phyloP scores from a whole-genome alignment of 108 stramenopile genomes.

The Epipyxis sp. region DNA sequence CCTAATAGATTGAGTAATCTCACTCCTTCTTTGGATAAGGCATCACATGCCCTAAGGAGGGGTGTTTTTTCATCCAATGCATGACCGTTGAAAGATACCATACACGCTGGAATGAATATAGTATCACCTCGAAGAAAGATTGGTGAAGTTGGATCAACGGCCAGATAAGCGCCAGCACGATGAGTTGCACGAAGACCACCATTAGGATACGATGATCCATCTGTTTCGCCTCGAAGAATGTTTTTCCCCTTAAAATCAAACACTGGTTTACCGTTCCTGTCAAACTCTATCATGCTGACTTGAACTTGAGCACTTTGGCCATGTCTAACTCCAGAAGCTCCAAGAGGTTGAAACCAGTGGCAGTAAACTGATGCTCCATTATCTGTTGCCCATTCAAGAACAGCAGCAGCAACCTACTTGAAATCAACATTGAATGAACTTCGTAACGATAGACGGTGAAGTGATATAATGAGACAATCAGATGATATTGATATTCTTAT shows the following conservation, averaged over 20 bases:
- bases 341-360: constrained; percentile 95
- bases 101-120: constrained; percentile 79
- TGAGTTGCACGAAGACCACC: constrained; percentile 92
- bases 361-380: constrained; percentile 87
- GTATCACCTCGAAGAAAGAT: constrained; percentile 87
- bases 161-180: constrained; percentile 81
- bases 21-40: constrained; percentile 72
- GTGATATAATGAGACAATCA: too few relatives aligned
- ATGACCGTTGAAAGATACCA: constrained; percentile 83
- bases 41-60: constrained; percentile 77
- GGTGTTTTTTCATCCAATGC: constrained; percentile 96
- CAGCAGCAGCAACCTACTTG: constrained; percentile 28
- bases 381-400: constrained; percentile 70
- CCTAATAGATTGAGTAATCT: constrained; percentile 75
- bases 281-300: constrained; percentile 87
- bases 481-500: too few relatives aligned
- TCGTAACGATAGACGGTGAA: too few relatives aligned
- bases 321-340: constrained; percentile 78
- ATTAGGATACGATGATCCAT: constrained; percentile 89
- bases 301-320: constrained; percentile 86
- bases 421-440: too few relatives aligned
- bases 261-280: constrained; percentile 67
- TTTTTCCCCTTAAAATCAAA: constrained; percentile 88
- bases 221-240: constrained; percentile 73
- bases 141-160: constrained; percentile 77